These are phyloP conservation scores for Tremellales sp. DNA, from an alignment of 1,284 basidiomycete genomes.

Conservation along the genomic window DNA sequence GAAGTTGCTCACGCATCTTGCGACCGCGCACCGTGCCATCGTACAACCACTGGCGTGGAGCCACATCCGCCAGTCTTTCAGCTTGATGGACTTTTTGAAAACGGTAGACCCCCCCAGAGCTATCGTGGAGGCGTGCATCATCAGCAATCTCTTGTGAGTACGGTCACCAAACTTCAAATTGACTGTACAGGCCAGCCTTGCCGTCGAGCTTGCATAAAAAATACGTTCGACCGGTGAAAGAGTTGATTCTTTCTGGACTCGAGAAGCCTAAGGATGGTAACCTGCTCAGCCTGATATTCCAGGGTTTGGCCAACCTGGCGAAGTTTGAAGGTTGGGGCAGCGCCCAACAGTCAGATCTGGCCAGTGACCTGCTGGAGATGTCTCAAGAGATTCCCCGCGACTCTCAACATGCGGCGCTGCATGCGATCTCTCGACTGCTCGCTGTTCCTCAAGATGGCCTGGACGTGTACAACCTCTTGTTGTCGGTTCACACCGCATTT, in stretches of 20 bases:
- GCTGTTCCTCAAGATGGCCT: slow-evolving; percentile 26
- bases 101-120: slow-evolving; percentile 59
- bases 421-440: slow-evolving; percentile 29
- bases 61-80: slow-evolving; percentile 58
- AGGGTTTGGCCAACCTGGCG: slow-evolving; percentile 37
- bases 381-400: slow-evolving; percentile 35
- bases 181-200: slow-evolving; percentile 24
- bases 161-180: slow-evolving; percentile 66
- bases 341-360: slow-evolving; percentile 25
- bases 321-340: slow-evolving; percentile 31
- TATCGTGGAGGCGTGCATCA: slow-evolving; percentile 52
- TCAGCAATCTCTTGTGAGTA: slow-evolving; percentile 49
- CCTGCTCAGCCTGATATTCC: slow-evolving; percentile 31
- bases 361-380: slow-evolving; percentile 32
- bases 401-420: slow-evolving; percentile 35
- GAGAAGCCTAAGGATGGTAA: slow-evolving; percentile 16
- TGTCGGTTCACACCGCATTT: slow-evolving; percentile 32
- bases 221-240: slow-evolving; percentile 34
- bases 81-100: slow-evolving; percentile 67
- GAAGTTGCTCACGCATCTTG: slow-evolving; percentile 31
- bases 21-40: slow-evolving; percentile 65
- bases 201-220: slow-evolving; percentile 31
- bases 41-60: slow-evolving; percentile 57
- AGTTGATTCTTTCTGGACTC: slow-evolving; percentile 31
- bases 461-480: slow-evolving; percentile 32